These are phyloP conservation scores for Cryptococcus sp. DNA, from an alignment of 1,284 basidiomycete genomes.

Conservation along the genomic window DNA sequence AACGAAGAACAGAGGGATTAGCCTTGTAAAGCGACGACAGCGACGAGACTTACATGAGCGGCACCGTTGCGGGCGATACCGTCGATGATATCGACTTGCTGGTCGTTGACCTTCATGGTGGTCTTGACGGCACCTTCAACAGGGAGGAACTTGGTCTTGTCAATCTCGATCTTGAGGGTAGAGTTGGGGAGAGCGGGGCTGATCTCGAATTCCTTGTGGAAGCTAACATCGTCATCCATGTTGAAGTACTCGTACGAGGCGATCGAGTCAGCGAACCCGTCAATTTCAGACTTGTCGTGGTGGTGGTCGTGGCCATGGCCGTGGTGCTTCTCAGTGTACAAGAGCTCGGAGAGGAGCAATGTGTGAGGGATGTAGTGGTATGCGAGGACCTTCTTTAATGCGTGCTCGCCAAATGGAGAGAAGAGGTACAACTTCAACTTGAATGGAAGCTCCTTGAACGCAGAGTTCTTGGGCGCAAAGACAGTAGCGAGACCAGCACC, in stretches of 20 bases:
- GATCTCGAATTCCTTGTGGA: slow-evolving; percentile 57
- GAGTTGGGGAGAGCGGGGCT: slow-evolving; percentile 59
- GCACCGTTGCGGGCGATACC: slow-evolving; percentile 65
- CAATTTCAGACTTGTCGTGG: slow-evolving; percentile 17
- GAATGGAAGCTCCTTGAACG: slow-evolving; percentile 63
- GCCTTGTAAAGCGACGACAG: not conserved
- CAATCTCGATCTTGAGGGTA: slow-evolving; percentile 58
- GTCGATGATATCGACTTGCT: slow-evolving; percentile 58
- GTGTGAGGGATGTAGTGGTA: slow-evolving; percentile 67
- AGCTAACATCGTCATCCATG: slow-evolving; percentile 51
- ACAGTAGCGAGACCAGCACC: slow-evolving; percentile 63
- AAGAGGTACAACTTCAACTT: slow-evolving; percentile 66
- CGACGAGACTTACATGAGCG: slow-evolving; percentile 54
- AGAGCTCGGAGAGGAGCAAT: slow-evolving; percentile 62
- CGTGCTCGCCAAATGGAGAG: slow-evolving; percentile 64
- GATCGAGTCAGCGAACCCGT: slow-evolving; percentile 12
- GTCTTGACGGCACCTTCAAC: slow-evolving; percentile 54
- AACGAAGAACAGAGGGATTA: not conserved
- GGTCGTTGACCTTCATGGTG: slow-evolving; percentile 60
- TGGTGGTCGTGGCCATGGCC: slow-evolving; percentile 10
- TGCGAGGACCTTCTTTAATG: slow-evolving; percentile 64
- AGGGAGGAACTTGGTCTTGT: slow-evolving; percentile 56
- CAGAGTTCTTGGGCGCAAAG: slow-evolving; percentile 67
- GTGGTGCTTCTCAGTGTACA: slow-evolving; percentile 40
- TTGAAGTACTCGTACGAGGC: slow-evolving; percentile 14